Evolutionary conservation across 768 basidiomycete genomes (phyloP).

Genomic region (Tricholoma matsutake): DNA sequence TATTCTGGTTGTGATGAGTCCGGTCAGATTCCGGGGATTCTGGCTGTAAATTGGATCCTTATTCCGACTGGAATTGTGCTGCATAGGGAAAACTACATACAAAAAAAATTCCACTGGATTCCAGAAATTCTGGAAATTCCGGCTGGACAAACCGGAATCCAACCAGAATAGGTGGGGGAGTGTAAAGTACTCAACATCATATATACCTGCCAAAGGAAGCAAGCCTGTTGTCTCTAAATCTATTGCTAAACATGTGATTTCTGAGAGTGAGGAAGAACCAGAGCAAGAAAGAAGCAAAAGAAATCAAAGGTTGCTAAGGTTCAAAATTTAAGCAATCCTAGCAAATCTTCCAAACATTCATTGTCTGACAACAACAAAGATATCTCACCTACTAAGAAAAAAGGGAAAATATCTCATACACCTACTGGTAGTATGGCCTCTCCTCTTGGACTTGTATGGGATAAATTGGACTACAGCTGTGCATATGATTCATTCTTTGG

Average conservation of each 20-base stretch:
- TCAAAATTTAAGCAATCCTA: no score
- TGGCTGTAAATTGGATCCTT: no score
- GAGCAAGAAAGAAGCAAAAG: neutral
- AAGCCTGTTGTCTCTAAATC: conserved; percentile 5
- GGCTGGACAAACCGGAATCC: no score
- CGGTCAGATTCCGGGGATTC: no score
- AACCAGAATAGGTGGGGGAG: no score
- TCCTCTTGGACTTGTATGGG: conserved; percentile 18
- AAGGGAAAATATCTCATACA: neutral
- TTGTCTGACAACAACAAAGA: neutral
- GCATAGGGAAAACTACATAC: no score
- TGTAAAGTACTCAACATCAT: no score
- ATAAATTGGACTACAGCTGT: conserved; percentile 20
- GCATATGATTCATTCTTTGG: conserved; percentile 22
- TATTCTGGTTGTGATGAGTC: no score
- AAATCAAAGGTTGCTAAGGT: neutral
- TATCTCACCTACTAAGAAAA: neutral
- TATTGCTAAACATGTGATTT: neutral
- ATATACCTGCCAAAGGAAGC: conserved; percentile 15
- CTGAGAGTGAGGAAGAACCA: neutral
- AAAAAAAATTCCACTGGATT: no score
- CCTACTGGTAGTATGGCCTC: neutral
- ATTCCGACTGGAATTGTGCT: no score
- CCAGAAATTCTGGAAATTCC: no score
- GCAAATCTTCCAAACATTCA: neutral